Evolutionary conservation across 805 yeast species (phyloP).

Genomic region (Wickerhamomyces strasburgensis): DNA sequence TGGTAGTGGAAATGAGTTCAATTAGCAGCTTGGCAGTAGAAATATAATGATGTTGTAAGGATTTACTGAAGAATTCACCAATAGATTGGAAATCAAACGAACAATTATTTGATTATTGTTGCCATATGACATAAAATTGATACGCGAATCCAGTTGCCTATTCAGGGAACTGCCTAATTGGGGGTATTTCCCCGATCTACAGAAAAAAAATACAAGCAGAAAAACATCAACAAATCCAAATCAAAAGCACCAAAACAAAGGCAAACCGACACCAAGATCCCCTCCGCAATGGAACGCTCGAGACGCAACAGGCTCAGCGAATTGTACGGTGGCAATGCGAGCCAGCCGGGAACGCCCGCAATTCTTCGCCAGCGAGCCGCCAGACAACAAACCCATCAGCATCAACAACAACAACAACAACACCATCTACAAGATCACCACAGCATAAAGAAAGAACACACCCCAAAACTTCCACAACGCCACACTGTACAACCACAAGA

Average conservation of each 20-base stretch:
- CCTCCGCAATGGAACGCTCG: slow-evolving; percentile 24
- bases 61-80: too few species aligned
- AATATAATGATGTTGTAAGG: too few species aligned
- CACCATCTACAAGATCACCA: slow-evolving; percentile 1
- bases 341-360: slow-evolving; percentile 13
- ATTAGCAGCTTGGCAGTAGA: too few species aligned
- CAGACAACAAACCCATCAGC: slow-evolving; percentile 12
- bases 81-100: too few species aligned
- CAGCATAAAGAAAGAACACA: background rate
- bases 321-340: slow-evolving; percentile 19
- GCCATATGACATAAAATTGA: too few species aligned
- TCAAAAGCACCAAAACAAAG: slow-evolving; percentile 6
- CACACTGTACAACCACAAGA: slow-evolving; percentile 1
- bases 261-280: background rate
- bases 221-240: slow-evolving; percentile 2
- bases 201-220: slow-evolving; percentile 1
- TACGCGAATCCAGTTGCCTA: too few species aligned
- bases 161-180: slow-evolving; percentile 1
- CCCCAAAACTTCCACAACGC: slow-evolving; percentile 1
- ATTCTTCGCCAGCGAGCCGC: slow-evolving; percentile 15
- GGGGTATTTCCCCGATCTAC: background rate
- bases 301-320: slow-evolving; percentile 27
- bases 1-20: too few species aligned
- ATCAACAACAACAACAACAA: slow-evolving; percentile 2
- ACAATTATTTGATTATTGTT: too few species aligned